A percentile compares a stretch with the other conserved stretches of the same genome.
phyloP scores from a whole-genome alignment of 192 early-diverging fungal species.

The Backusella tarrabulga region DNA sequence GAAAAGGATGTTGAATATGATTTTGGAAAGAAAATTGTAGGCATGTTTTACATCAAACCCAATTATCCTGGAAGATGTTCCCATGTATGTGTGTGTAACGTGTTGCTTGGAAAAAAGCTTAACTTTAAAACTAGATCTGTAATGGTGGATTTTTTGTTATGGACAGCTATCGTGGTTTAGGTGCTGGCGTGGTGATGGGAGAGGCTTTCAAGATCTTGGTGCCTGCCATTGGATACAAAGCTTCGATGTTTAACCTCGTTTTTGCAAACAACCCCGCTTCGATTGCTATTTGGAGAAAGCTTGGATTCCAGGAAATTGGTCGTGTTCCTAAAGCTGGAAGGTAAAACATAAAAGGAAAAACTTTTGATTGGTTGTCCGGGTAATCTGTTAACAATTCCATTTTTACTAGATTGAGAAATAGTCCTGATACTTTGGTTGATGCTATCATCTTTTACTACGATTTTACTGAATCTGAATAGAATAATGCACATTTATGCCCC shows the following conservation, averaged over 20 bases:
- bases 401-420: slow-evolving; percentile 32
- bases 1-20: slow-evolving; percentile 34
- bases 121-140: slow-evolving; percentile 52
- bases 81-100: slow-evolving; percentile 21
- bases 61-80: slow-evolving; percentile 76
- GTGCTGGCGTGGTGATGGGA: slow-evolving; percentile 63
- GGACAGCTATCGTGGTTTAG: slow-evolving; percentile 41
- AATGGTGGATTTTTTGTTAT: slow-evolving; percentile 75
- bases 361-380: not conserved
- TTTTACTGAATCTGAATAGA: slow-evolving; percentile 42
- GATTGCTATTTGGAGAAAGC: slow-evolving; percentile 56
- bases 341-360: slow-evolving; percentile 13
- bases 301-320: slow-evolving; percentile 70
- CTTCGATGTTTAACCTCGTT: slow-evolving; percentile 80
- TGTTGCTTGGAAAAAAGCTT: not conserved
- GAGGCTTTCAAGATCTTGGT: slow-evolving; percentile 59
- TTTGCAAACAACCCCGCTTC: slow-evolving; percentile 70
- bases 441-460: slow-evolving; percentile 79
- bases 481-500: not conserved
- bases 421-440: slow-evolving; percentile 57
- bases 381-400: not conserved
- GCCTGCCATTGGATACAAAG: slow-evolving; percentile 67
- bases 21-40: slow-evolving; percentile 49
- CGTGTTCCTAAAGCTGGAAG: slow-evolving; percentile 66
- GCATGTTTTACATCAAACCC: slow-evolving; percentile 76